phyloP scores from a whole-genome alignment of 108 stramenopile genomes.

The Nannochloropsis gaditana region DNA sequence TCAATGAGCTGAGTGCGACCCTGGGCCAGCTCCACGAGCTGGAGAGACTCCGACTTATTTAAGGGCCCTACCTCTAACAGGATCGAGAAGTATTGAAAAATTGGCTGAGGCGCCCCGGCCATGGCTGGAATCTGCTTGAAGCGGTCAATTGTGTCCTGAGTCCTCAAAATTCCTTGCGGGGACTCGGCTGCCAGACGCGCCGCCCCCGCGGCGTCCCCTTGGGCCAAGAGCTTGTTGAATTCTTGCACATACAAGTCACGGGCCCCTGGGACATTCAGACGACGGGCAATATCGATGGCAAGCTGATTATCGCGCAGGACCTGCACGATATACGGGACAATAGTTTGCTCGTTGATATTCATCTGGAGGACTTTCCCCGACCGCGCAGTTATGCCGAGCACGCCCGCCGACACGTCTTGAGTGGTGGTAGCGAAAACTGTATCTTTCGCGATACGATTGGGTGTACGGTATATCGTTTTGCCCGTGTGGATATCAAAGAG shows the following conservation, averaged over 20 bases:
- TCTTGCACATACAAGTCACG: constrained; percentile 87
- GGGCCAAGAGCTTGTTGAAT: constrained; percentile 81
- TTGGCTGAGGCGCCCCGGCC: constrained; percentile 89
- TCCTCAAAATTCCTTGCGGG: constrained; percentile 78
- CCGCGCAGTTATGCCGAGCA: constrained; percentile 89
- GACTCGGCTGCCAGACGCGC: constrained; percentile 77
- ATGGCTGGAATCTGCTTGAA: constrained; percentile 96
- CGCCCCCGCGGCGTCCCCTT: constrained; percentile 83
- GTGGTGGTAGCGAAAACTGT: constrained; percentile 87
- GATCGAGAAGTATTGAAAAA: constrained; percentile 95
- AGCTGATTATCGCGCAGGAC: constrained; percentile 85
- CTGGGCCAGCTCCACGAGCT: constrained; percentile 92
- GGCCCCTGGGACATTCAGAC: constrained; percentile 92
- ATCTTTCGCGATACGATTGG: constrained; percentile 80
- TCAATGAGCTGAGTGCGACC: constrained; percentile 89
- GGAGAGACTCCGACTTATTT: constrained; percentile 93
- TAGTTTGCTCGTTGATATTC: constrained; percentile 73
- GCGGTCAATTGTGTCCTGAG: constrained; percentile 89
- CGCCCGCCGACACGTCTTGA: constrained; percentile 61
- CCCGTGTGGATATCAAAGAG: constrained; percentile 95
- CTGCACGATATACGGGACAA: constrained; percentile 89
- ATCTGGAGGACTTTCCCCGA: constrained; percentile 86
- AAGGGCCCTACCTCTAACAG: constrained; percentile 87
- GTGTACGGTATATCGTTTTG: constrained; percentile 84
- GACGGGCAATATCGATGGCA: constrained; percentile 84